Evolutionary conservation across 2,329 filamentous ascomycete species (phyloP).

Genomic region (Xylariaceae sp.): DNA sequence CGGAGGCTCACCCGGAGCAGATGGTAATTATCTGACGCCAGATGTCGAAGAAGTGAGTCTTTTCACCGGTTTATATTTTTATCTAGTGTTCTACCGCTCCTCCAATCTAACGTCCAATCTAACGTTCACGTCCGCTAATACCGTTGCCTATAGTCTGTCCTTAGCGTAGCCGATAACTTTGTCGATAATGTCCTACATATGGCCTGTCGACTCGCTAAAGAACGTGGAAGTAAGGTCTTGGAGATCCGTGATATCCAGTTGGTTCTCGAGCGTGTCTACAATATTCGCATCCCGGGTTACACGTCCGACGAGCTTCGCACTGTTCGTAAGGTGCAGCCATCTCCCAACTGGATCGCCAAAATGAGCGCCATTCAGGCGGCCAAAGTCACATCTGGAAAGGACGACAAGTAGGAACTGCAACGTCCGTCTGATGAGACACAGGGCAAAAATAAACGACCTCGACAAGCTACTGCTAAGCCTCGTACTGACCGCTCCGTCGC

Average conservation of each 20-base stretch:
- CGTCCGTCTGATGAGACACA: slow-evolving; percentile 7
- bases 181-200: slow-evolving; percentile 84
- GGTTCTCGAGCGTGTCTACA: slow-evolving; percentile 77
- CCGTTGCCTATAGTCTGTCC: slow-evolving; percentile 57
- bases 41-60: slow-evolving; percentile 86
- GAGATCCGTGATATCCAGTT: slow-evolving; percentile 85
- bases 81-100: slow-evolving; percentile 5
- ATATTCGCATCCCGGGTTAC: slow-evolving; percentile 90
- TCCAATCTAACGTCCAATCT: background rate
- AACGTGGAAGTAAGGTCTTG: slow-evolving; percentile 82
- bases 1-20: slow-evolving; percentile 63
- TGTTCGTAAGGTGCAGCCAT: slow-evolving; percentile 87
- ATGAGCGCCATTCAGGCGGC: slow-evolving; percentile 95
- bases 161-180: slow-evolving; percentile 88
- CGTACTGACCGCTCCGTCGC: background rate
- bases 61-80: background rate
- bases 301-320: slow-evolving; percentile 90
- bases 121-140: slow-evolving; percentile 16
- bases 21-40: slow-evolving; percentile 73
- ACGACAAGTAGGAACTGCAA: slow-evolving; percentile 39
- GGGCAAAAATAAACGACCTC: slow-evolving; percentile 7
- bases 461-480: slow-evolving; percentile 1
- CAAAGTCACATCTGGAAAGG: slow-evolving; percentile 67
- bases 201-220: slow-evolving; percentile 87
- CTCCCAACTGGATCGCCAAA: slow-evolving; percentile 86